Evolutionary conservation across 202 grass and related monocot genomes (phyloP), one percentile per base, ranked within the genome.

Genomic region (Cymbopogon flexuosus): DNA sequence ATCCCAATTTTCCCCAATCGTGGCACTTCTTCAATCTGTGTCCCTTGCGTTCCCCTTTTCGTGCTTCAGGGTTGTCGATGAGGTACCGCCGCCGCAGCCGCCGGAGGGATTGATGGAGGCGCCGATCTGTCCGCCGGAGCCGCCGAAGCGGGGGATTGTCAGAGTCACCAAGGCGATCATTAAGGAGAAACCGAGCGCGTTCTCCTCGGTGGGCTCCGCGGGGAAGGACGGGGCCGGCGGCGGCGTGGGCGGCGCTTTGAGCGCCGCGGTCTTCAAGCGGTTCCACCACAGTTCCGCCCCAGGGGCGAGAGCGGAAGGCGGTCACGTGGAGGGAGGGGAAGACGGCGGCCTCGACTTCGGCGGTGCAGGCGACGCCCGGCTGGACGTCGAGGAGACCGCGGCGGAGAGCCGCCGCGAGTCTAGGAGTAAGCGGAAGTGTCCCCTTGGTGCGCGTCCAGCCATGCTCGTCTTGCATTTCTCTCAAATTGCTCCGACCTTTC

Each of bases 121-220:
- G 29, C 35, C 59, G 46, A 65, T 34, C 65, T 67, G 46, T 6
- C 60, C 78, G 14, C 67, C 78, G 30, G 72, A 78, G 29, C 72
- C 47, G 34, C 87, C 70, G 45, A 90, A 67, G 78, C 69, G 80
- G 79, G 88, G 79, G 70, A 81, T 86, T 29, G 60, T 90, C 62
- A 67, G 79, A 62, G 52, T 91, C 9, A 84, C 79, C 75, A 93
- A 31, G 65, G 73, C 42, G 70, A 75, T 19, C 60, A 79, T 93
- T 62, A 93, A 87, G 86, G 92, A 89, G 62, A 98, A 98, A 61
- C 13, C 82, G 42, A 86, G 47, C 49, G 84, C 88, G 30, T 98
- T 98, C 75, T 90, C 90, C 5, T 89, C 90, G 36, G 88, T 94
- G 31, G 72, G 88, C 21, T 80, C 73, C 10, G 8, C 80, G 47